Conservation (phyloP, 2,329 filamentous ascomycete genomes). For the Colletotrichum musae region DNA sequence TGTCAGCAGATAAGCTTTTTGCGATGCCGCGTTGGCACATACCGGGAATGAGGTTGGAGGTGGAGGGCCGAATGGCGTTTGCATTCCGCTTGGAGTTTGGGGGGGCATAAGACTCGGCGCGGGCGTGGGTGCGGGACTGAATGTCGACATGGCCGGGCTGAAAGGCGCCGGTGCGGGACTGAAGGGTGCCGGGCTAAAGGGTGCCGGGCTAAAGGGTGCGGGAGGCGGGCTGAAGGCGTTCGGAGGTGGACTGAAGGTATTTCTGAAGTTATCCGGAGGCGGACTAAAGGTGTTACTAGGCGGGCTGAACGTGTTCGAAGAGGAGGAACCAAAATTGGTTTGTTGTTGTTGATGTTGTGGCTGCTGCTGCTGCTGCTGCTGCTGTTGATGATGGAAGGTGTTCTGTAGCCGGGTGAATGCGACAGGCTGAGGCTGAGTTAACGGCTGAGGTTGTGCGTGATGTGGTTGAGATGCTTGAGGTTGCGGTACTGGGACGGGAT, state of each 20-base stretch:
- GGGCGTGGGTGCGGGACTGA: slow-evolving; percentile 38
- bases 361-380: slow-evolving; percentile 7
- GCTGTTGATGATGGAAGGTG: slow-evolving; percentile 11
- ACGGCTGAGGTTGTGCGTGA: neutral
- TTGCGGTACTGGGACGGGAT: slow-evolving; percentile 19
- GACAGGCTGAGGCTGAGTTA: slow-evolving; percentile 18
- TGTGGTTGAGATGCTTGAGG: slow-evolving; percentile 24
- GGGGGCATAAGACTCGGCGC: slow-evolving; percentile 31
- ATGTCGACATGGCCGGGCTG: slow-evolving; percentile 31
- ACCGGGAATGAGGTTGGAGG: slow-evolving; percentile 39
- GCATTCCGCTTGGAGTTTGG: slow-evolving; percentile 27
- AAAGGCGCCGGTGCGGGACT: slow-evolving; percentile 35
- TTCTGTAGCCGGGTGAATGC: slow-evolving; percentile 21
- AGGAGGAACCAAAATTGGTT: neutral
- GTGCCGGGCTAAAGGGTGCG: slow-evolving; percentile 30
- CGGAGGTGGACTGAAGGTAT: slow-evolving; percentile 31
- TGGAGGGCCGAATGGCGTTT: slow-evolving; percentile 38
- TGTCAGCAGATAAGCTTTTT: slow-evolving; percentile 22
- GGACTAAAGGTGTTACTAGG: slow-evolving; percentile 24
- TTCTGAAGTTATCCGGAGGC: slow-evolving; percentile 30
- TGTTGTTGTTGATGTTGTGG: slow-evolving; percentile 4
- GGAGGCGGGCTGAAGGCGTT: slow-evolving; percentile 35
- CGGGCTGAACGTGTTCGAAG: slow-evolving; percentile 1
- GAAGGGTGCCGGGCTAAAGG: slow-evolving; percentile 33
- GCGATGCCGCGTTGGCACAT: slow-evolving; percentile 5